These are phyloP conservation scores for Gloeopeniophorella convolvens DNA, from an alignment of 768 basidiomycete species.

Conservation along the genomic window DNA sequence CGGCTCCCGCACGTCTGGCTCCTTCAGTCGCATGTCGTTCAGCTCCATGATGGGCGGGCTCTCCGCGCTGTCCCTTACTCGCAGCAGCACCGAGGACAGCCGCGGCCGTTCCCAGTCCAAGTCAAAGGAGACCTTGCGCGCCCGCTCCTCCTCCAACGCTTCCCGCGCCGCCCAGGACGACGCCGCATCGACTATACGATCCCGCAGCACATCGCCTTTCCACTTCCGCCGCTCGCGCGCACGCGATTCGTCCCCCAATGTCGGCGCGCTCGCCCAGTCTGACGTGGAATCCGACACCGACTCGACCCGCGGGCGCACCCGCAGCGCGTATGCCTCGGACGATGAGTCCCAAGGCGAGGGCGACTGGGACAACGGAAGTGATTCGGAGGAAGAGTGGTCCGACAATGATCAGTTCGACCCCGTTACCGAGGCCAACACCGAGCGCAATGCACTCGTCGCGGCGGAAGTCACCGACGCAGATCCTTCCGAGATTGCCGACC, in stretches of 20 bases:
- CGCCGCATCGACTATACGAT: constrained; percentile 39
- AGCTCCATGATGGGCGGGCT: constrained; percentile 67
- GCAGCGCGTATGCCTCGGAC: constrained; percentile 63
- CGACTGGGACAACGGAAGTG: constrained; percentile 46
- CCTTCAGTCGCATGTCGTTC: constrained; percentile 59
- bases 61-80: constrained; percentile 56
- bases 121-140: constrained; percentile 26
- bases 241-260: constrained; percentile 44
- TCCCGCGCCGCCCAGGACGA: constrained; percentile 32
- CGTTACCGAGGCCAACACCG: constrained; percentile 83
- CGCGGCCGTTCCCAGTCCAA: constrained; percentile 43
- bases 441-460: constrained; percentile 63
- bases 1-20: constrained; percentile 33
- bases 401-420: constrained; percentile 67
- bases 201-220: constrained; percentile 80
- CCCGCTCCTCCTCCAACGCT: constrained; percentile 35
- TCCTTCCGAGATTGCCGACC: constrained; percentile 53
- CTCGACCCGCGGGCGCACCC: constrained; percentile 43
- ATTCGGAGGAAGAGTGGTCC: constrained; percentile 51
- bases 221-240: constrained; percentile 59
- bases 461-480: constrained; percentile 49
- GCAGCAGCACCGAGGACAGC: constrained; percentile 35
- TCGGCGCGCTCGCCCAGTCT: constrained; percentile 48
- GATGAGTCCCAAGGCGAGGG: constrained; percentile 44
- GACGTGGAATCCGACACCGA: constrained; percentile 59